Evolutionary conservation across 2,329 filamentous ascomycete genomes (phyloP), one percentile per base, ranked within the genome.

Genomic region (Neospermospora avenae): DNA sequence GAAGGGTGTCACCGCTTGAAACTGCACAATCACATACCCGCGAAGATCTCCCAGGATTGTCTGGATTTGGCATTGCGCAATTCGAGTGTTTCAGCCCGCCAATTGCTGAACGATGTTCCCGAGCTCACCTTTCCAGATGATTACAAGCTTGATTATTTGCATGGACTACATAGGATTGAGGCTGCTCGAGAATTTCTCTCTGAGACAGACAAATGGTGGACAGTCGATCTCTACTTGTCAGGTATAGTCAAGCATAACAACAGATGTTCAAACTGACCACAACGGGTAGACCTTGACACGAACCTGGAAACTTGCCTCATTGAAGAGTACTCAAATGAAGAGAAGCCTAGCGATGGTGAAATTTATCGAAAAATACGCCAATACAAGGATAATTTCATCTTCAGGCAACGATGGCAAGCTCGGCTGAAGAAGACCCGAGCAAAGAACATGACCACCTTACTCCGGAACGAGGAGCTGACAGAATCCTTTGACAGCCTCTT

Each of bases 11-110:
- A 39, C 35, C 41, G 37, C 24, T 52, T 52, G n/a, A 63, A 73
- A 59, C 22, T 72, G 34, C 46, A 57, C 41, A 72, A 74, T 65
- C n/a, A 42, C 20, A 42, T 42, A 7, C 11, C 10, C 11, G 35
- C 35, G 35, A n/a, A 39, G 16, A n/a, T 39, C 16, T 13, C 10
- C 16, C 35, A 65, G 57, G 51, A 68, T 57, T n/a, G 65, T 52
- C 68, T 74, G 11, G 42, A 63, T 52, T 63, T 57, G 56, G 62
- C 58, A 24, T 56, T 69, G 16, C 42, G 51, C 11, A 49, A n/a
- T 20, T 62, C 57, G 4, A 18, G 46, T 22, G 42, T 54, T 20
- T 39, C 45, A 22, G 51, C 39, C 18, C 22, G 39, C 11, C 44
- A 57, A 18, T 44, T 63, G 20, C 46, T 63, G 39, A 58, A 13